Conservation (phyloP, 176 grass and related monocot species). For the Oryza punctata region DNA sequence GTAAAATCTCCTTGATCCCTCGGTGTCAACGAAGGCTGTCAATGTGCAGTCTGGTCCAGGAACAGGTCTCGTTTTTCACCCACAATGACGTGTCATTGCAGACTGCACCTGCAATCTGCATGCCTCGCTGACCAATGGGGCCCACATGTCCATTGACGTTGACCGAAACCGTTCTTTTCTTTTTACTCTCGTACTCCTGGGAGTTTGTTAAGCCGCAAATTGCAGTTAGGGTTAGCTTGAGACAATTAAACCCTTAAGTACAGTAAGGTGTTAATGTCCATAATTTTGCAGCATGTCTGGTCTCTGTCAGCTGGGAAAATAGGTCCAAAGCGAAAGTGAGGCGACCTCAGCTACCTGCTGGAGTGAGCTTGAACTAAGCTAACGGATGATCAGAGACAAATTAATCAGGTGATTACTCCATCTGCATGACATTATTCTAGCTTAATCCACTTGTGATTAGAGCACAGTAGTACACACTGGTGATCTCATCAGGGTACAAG, state of each 20-base stretch:
- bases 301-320: conserved; percentile 20
- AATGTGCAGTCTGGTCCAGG: neutral
- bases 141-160: neutral
- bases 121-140: neutral
- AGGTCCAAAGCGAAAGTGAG: neutral
- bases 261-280: neutral
- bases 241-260: neutral
- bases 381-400: neutral
- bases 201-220: neutral
- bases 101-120: neutral
- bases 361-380: neutral
- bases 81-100: neutral
- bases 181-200: neutral
- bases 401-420: neutral
- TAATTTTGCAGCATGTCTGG: conserved; percentile 16
- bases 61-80: neutral
- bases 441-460: neutral
- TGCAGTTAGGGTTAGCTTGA: conserved; percentile 15
- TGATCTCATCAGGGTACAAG: neutral
- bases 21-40: neutral
- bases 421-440: neutral
- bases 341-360: neutral
- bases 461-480: neutral
- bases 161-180: neutral
- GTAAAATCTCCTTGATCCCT: neutral